Conservation (phyloP, 1,139 yeast species). For the Blastobotrys arbuscula region DNA sequence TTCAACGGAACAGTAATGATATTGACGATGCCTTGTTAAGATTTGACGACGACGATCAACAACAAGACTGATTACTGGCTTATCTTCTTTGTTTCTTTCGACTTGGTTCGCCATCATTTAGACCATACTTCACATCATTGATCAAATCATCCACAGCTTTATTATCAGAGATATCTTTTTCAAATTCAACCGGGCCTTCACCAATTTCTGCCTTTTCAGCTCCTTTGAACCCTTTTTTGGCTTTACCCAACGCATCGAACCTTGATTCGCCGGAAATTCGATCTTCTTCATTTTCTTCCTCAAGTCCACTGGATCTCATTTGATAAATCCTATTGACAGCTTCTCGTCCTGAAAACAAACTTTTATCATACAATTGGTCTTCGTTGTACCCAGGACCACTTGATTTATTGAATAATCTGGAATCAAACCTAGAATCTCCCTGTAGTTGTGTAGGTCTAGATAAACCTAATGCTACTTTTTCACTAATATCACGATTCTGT, state of each 20-base stretch:
- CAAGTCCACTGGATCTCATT: constrained; percentile 29
- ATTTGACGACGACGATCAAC: constrained; percentile 2
- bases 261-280: constrained; percentile 33
- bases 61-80: background rate
- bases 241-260: constrained; percentile 34
- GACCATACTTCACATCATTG: constrained; percentile 25
- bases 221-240: constrained; percentile 26
- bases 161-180: constrained; percentile 35
- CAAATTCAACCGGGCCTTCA: constrained; percentile 51
- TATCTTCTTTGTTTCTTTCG: constrained; percentile 2
- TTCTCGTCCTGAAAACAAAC: constrained; percentile 49
- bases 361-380: constrained; percentile 51
- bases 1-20: constrained; percentile 34
- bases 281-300: constrained; percentile 31
- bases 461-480: constrained; percentile 48
- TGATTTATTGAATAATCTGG: constrained; percentile 45
- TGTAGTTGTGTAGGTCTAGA: constrained; percentile 37
- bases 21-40: constrained; percentile 15
- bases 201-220: constrained; percentile 23
- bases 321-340: constrained; percentile 48
- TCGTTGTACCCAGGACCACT: constrained; percentile 36
- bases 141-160: constrained; percentile 23
- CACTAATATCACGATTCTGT: constrained; percentile 49
- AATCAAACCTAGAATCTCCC: constrained; percentile 47
- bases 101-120: constrained; percentile 1